Evolutionary conservation across 2,329 filamentous ascomycete species (phyloP).

Genomic region (Pseudocercospora macadamiae): DNA sequence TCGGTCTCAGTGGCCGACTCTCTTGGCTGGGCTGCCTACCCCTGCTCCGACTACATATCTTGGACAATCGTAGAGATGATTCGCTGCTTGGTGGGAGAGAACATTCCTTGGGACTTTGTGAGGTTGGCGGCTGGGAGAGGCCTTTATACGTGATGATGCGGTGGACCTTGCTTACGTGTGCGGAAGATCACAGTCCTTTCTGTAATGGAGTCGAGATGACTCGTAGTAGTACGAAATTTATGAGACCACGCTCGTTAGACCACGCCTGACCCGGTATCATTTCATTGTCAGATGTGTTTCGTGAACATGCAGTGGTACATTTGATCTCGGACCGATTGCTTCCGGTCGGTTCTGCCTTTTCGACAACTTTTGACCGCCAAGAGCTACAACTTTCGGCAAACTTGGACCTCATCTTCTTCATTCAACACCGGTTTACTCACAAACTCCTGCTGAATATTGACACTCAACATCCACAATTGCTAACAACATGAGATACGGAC

Average conservation of each 20-base stretch:
- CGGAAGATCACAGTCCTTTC: conserved; percentile 11
- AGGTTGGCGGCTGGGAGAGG: conserved; percentile 67
- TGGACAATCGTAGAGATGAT: conserved; percentile 85
- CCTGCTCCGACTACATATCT: conserved; percentile 76
- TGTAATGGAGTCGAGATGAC: background rate
- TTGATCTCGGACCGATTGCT: background rate
- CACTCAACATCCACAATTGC: no score
- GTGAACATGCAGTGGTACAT: background rate
- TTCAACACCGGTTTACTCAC: no score
- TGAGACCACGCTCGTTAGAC: background rate
- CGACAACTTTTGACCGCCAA: no score
- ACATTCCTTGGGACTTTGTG: conserved; percentile 81
- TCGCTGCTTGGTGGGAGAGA: conserved; percentile 77
- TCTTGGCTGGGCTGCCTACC: conserved; percentile 78
- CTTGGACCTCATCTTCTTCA: no score
- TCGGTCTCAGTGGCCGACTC: conserved; percentile 70
- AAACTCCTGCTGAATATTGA: no score
- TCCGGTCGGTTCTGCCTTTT: no score
- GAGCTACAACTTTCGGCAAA: no score
- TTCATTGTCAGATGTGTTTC: background rate
- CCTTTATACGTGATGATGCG: conserved; percentile 46
- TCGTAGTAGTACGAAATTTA: background rate
- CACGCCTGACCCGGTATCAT: background rate
- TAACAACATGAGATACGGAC: no score
- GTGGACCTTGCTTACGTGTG: conserved; percentile 1